Evolutionary conservation across 129 eudicot genomes (phyloP).

Genomic region (Rutidosis leptorrhynchoides): DNA sequence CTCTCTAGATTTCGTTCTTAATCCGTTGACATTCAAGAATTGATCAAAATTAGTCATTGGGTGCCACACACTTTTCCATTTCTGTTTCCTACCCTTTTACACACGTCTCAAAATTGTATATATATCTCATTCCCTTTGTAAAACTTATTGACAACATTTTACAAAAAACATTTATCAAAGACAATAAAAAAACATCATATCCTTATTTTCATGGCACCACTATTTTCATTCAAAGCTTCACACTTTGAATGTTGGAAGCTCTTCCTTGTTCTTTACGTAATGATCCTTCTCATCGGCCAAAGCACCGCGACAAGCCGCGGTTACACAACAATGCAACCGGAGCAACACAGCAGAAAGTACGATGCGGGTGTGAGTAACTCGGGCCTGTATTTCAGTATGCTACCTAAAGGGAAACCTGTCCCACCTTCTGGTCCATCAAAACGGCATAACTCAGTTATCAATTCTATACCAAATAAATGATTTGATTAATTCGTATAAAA

Average conservation of each 20-base stretch:
- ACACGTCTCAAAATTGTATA: not conserved
- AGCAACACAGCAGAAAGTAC: constrained; percentile 24
- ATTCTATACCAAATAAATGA: constrained; percentile 26
- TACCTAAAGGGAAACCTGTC: constrained; percentile 54
- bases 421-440: constrained; percentile 86
- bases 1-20: constrained; percentile 1
- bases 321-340: constrained; percentile 28
- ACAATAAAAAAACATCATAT: not conserved
- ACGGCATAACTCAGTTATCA: constrained; percentile 55
- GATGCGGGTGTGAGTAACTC: constrained; percentile 12
- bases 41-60: constrained; percentile 26
- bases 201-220: constrained; percentile 22
- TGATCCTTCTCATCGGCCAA: constrained; percentile 31
- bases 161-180: constrained; percentile 21
- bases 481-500: not conserved
- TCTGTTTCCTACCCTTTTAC: constrained; percentile 31
- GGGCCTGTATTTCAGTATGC: constrained; percentile 28
- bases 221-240: constrained; percentile 12
- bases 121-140: not conserved
- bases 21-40: constrained; percentile 34
- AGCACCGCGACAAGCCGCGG: constrained; percentile 39
- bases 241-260: constrained; percentile 11
- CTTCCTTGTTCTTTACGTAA: constrained; percentile 20
- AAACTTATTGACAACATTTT: constrained; percentile 12
- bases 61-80: constrained; percentile 33